These are phyloP conservation scores for Cladophialophora carrionii DNA, from an alignment of 2,329 filamentous ascomycete genomes.

Conservation along the genomic window DNA sequence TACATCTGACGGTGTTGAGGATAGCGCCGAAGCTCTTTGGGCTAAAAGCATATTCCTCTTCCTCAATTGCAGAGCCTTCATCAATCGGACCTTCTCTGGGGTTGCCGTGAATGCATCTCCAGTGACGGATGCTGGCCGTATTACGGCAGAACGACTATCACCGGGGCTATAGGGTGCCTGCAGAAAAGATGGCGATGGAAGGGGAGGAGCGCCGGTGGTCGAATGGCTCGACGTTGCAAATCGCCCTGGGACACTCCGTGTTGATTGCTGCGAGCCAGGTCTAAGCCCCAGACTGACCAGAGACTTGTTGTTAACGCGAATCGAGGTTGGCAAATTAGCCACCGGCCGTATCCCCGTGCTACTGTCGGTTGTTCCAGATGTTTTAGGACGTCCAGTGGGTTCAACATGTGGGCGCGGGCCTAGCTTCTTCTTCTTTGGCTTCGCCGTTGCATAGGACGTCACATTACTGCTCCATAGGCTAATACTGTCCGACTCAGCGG, in stretches of 20 bases:
- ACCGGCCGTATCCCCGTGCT: conserved; percentile 63
- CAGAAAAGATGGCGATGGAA: conserved; percentile 33
- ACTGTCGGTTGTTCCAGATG: conserved; percentile 56
- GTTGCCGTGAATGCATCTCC: conserved; percentile 56
- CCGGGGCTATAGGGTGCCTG: conserved; percentile 25
- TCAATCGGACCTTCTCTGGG: conserved; percentile 85
- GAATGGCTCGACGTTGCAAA: conserved; percentile 32
- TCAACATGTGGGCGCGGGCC: conserved; percentile 77
- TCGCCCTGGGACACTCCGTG: conserved; percentile 48
- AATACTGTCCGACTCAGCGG: conserved; percentile 50
- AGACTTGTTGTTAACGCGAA: conserved; percentile 65
- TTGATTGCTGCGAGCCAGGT: conserved; percentile 52
- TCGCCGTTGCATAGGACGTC: conserved; percentile 37
- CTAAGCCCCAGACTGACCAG: conserved; percentile 40
- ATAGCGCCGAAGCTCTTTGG: conserved; percentile 34
- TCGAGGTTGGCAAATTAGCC: conserved; percentile 77
- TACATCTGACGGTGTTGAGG: conserved; percentile 9
- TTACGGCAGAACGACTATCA: conserved; percentile 28
- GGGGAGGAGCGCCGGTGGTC: conserved; percentile 29
- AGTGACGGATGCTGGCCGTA: conserved; percentile 30
- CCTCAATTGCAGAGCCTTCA: conserved; percentile 90
- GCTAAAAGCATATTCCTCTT: conserved; percentile 70
- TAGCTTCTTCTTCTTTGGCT: conserved; percentile 76
- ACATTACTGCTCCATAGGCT: conserved; percentile 51
- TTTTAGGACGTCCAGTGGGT: conserved; percentile 64